phyloP scores from a whole-genome alignment of 2,329 filamentous ascomycete species.

The Myrmaecium sp. region DNA sequence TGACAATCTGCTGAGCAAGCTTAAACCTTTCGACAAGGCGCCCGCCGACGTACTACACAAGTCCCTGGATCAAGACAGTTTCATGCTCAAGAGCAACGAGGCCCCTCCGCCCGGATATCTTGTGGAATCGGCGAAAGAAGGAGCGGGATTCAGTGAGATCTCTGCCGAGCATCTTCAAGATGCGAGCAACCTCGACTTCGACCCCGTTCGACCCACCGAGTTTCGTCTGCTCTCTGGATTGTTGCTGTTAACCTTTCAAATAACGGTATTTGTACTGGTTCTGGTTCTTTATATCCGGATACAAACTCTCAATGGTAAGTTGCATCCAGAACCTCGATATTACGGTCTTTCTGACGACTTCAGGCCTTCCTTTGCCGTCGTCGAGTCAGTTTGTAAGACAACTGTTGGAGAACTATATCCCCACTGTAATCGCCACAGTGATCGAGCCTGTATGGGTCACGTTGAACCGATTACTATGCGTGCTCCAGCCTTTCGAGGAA shows the following conservation, averaged over 20 bases:
- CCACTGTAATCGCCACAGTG: slow-evolving; percentile 36
- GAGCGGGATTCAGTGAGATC: neutral
- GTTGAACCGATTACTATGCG: slow-evolving; percentile 34
- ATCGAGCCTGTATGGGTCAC: slow-evolving; percentile 42
- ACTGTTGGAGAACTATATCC: slow-evolving; percentile 33
- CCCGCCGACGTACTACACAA: slow-evolving; percentile 8
- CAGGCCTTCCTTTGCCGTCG: slow-evolving; percentile 22
- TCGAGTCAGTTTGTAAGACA: slow-evolving; percentile 21
- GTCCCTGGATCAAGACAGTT: slow-evolving; percentile 7
- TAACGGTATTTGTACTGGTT: slow-evolving; percentile 7
- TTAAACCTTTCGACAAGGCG: slow-evolving; percentile 11
- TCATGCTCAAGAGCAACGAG: too few species aligned
- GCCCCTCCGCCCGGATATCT: too few species aligned
- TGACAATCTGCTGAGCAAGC: slow-evolving; percentile 8
- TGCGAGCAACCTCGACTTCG: slow-evolving; percentile 2
- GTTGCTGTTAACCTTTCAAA: slow-evolving; percentile 8
- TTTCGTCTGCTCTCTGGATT: slow-evolving; percentile 9
- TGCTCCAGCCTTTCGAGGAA: slow-evolving; percentile 38
- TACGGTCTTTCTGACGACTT: slow-evolving; percentile 2
- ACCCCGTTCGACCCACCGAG: slow-evolving; percentile 11
- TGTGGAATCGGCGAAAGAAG: slow-evolving; percentile 3
- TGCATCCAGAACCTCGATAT: too few species aligned
- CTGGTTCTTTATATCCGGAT: slow-evolving; percentile 8
- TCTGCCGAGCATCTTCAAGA: neutral
- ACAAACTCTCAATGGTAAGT: slow-evolving; percentile 7